Conservation (phyloP, 306 rosid genomes). For the Trifolium dubium region DNA sequence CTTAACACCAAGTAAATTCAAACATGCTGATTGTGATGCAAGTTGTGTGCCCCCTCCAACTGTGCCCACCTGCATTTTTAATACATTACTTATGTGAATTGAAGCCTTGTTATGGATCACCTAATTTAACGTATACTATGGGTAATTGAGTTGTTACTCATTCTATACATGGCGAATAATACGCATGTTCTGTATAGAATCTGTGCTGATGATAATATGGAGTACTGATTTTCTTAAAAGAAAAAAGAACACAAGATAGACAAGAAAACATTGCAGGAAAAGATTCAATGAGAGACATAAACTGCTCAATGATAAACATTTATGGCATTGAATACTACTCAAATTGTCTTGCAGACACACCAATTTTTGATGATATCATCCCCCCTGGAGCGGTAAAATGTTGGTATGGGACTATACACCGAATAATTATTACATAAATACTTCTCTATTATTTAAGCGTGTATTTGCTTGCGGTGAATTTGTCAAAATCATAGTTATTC, state of each 20-base stretch:
- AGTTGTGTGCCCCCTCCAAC: constrained; percentile 75
- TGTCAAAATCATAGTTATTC: too few species aligned
- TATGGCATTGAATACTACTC: constrained; percentile 25
- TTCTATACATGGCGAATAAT: background rate
- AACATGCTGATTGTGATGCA: constrained; percentile 70
- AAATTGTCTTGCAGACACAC: constrained; percentile 4
- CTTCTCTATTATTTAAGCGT: too few species aligned
- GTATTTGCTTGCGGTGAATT: too few species aligned
- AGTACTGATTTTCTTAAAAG: background rate
- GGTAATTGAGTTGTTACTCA: background rate
- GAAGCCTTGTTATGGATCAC: background rate
- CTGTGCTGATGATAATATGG: background rate
- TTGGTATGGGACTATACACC: constrained; percentile 3
- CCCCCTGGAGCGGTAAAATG: background rate
- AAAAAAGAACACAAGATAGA: background rate
- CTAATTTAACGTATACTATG: background rate
- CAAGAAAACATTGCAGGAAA: background rate
- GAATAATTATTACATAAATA: background rate
- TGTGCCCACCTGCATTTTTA: constrained; percentile 48
- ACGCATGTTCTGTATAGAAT: background rate
- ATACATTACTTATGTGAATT: background rate
- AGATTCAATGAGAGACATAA: constrained; percentile 1
- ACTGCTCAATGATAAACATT: background rate
- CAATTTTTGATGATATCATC: background rate
- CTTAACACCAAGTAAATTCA: constrained; percentile 69